Evolutionary conservation across 176 grass and related monocot species (phyloP).

Genomic region (Ananas comosus): DNA sequence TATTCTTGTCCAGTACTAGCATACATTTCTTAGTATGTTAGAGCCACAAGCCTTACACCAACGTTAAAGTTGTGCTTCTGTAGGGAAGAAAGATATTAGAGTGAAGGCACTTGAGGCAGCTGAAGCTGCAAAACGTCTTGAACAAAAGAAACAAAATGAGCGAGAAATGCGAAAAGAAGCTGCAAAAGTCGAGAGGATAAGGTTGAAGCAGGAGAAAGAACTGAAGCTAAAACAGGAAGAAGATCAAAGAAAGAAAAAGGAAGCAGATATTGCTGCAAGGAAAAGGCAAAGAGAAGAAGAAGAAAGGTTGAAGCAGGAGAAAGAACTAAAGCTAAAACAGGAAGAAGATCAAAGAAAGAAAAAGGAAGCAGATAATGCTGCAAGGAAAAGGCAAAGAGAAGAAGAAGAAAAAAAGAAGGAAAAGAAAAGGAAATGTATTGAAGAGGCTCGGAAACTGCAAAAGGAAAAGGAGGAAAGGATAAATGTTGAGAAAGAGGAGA

Average conservation of each 20-base stretch:
- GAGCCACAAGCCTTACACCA: neutral
- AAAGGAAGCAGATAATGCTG: constrained; percentile 44
- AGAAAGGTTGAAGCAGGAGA: constrained; percentile 58
- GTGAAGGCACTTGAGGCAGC: constrained; percentile 88
- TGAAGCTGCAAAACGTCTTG: constrained; percentile 73
- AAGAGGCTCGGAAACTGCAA: constrained; percentile 28
- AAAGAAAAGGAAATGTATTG: constrained; percentile 43
- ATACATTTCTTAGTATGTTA: too few species aligned
- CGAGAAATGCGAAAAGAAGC: constrained; percentile 75
- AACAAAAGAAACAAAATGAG: constrained; percentile 80
- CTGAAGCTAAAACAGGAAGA: constrained; percentile 60
- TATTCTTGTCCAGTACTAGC: too few species aligned
- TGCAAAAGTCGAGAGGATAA: constrained; percentile 61
- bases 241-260: constrained; percentile 59
- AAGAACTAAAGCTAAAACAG: constrained; percentile 64
- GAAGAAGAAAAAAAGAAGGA: constrained; percentile 48
- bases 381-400: constrained; percentile 63
- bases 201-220: constrained; percentile 65
- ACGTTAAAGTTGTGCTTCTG: constrained; percentile 10
- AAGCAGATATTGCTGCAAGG: constrained; percentile 43
- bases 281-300: constrained; percentile 68
- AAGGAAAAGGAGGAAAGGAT: constrained; percentile 31
- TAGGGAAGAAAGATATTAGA: constrained; percentile 85
- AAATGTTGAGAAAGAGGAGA: constrained; percentile 12
- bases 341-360: constrained; percentile 61